Conservation (phyloP, 345 rosid species). For the Eucalyptus sp. region DNA sequence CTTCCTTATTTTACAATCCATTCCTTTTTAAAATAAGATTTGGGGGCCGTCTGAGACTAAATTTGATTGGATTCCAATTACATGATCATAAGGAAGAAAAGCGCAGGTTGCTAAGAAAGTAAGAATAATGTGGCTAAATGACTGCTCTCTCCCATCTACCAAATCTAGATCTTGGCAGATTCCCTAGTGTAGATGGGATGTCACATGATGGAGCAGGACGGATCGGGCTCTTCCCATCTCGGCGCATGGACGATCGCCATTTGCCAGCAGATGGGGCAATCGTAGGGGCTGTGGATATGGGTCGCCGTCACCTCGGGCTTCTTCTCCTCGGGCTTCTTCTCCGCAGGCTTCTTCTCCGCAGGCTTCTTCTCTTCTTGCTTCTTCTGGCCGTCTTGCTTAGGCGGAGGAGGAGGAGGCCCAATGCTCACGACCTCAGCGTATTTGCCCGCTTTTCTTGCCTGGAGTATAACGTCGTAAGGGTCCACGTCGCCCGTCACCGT, state of each 20-base stretch:
- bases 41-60: background rate
- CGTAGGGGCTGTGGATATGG: background rate
- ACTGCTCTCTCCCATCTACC: background rate
- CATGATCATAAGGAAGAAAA: background rate
- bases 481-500: constrained; percentile 44
- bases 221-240: background rate
- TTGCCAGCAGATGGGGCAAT: background rate
- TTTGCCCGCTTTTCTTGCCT: constrained; percentile 24
- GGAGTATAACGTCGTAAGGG: constrained; percentile 23
- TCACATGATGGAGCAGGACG: constrained; percentile 11
- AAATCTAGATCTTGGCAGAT: background rate
- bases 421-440: constrained; percentile 27
- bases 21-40: background rate
- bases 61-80: background rate
- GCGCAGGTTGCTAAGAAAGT: background rate
- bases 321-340: background rate
- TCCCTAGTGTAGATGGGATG: background rate
- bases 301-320: background rate
- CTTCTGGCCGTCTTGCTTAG: background rate
- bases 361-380: background rate
- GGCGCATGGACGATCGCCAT: background rate
- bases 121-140: background rate
- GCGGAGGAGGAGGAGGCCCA: constrained; percentile 42
- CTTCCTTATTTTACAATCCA: background rate
- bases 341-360: background rate